Conservation (phyloP, 1,139 yeast species). For the Arxiozyma telluris region DNA sequence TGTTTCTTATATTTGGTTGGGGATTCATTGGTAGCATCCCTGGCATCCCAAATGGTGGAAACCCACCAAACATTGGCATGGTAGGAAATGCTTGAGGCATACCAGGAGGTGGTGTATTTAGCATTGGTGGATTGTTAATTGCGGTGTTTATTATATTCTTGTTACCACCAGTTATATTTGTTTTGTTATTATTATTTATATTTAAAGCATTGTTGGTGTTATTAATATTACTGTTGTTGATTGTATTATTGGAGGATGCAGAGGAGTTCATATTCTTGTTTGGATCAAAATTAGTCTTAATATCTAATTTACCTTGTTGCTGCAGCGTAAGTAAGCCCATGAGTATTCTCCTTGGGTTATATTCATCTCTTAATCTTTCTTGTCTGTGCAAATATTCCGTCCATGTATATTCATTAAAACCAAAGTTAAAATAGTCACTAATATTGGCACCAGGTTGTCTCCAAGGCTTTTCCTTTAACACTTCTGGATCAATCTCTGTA, state of each 20-base stretch:
- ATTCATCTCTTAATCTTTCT: constrained; percentile 70
- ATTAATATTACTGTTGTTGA: background rate
- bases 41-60: constrained; percentile 30
- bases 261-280: background rate
- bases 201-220: constrained; percentile 1
- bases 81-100: constrained; percentile 27
- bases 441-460: constrained; percentile 93
- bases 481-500: constrained; percentile 74
- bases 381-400: constrained; percentile 84
- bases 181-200: constrained; percentile 1
- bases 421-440: constrained; percentile 90
- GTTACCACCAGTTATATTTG: background rate
- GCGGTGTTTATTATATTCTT: background rate
- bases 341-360: constrained; percentile 47
- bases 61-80: constrained; percentile 36
- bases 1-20: constrained; percentile 6
- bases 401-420: constrained; percentile 96
- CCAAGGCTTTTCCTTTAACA: constrained; percentile 93
- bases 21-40: constrained; percentile 30
- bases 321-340: constrained; percentile 36
- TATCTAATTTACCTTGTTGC: constrained; percentile 30
- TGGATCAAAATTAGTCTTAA: constrained; percentile 10
- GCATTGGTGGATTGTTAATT: constrained; percentile 10
- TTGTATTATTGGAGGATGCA: constrained; percentile 1
- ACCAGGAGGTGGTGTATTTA: constrained; percentile 14